Evolutionary conservation across 2,329 filamentous ascomycete species (phyloP).

Genomic region (Trichoderma cornu-damae): DNA sequence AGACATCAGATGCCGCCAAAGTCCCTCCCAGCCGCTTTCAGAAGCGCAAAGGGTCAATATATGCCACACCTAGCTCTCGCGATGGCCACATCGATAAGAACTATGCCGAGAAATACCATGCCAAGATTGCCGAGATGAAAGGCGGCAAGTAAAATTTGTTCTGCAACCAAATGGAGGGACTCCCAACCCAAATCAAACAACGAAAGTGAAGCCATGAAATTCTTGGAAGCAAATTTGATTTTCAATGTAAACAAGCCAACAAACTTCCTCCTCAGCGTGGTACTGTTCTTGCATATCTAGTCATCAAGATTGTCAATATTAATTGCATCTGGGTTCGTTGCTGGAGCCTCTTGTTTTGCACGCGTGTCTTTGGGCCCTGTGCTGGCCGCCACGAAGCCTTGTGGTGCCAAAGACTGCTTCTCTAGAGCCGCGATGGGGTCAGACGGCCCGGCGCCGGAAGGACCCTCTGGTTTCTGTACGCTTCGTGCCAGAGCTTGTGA

Average conservation of each 20-base stretch:
- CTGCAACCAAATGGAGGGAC: neutral
- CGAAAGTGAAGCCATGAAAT: neutral
- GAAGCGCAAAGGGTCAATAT: conserved; percentile 64
- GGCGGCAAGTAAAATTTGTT: conserved; percentile 36
- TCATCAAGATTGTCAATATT: conserved; percentile 70
- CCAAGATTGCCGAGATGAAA: conserved; percentile 52
- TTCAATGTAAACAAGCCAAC: neutral
- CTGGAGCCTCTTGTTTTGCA: conserved; percentile 37
- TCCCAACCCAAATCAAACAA: neutral
- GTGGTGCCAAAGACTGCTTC: conserved; percentile 78
- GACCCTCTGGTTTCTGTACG: conserved; percentile 55
- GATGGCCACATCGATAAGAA: conserved; percentile 60
- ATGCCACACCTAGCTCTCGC: conserved; percentile 58
- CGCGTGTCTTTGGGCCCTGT: conserved; percentile 59
- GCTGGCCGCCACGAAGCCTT: conserved; percentile 86
- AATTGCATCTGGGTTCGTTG: conserved; percentile 79
- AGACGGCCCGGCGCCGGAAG: conserved; percentile 46
- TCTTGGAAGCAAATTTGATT: neutral
- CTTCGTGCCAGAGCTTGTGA: conserved; percentile 85
- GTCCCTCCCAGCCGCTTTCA: conserved; percentile 64
- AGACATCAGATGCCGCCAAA: conserved; percentile 54
- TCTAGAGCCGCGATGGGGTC: conserved; percentile 91
- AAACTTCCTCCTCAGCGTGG: neutral
- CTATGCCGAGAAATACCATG: conserved; percentile 55
- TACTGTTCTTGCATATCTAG: conserved; percentile 27